These are phyloP conservation scores for Vitis riparia DNA, from an alignment of 164 flowering plant genomes.

Conservation along the genomic window DNA sequence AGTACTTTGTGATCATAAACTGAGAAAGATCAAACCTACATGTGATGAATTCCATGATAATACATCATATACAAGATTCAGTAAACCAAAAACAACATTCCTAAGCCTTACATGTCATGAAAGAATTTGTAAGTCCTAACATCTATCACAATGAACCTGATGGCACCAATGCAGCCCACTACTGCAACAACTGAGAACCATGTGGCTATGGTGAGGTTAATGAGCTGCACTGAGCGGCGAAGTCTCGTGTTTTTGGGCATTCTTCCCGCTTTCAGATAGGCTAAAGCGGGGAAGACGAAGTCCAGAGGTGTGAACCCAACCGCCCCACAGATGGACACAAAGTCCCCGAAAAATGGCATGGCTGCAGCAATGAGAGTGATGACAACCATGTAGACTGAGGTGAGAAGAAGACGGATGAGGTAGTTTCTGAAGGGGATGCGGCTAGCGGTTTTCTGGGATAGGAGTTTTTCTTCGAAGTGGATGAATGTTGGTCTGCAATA, in stretches of 20 bases:
- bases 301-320: constrained; percentile 71
- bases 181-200: constrained; percentile 60
- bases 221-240: constrained; percentile 20
- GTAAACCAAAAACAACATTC: too few relatives aligned
- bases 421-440: constrained; percentile 1
- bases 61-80: too few relatives aligned
- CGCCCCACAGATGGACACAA: constrained; percentile 68
- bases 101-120: constrained; percentile 34
- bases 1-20: too few relatives aligned
- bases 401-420: constrained; percentile 26
- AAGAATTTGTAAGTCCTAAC: constrained; percentile 48
- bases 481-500: constrained; percentile 68
- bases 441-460: constrained; percentile 1
- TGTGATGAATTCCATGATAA: too few relatives aligned
- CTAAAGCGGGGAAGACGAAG: constrained; percentile 58
- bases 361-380: constrained; percentile 54
- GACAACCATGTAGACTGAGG: constrained; percentile 38
- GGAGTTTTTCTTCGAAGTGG: constrained; percentile 39
- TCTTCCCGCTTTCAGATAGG: constrained; percentile 53
- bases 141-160: constrained; percentile 43
- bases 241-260: constrained; percentile 26
- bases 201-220: constrained; percentile 39
- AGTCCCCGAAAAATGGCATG: constrained; percentile 70
- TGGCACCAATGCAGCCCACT: constrained; percentile 58
- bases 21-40: too few relatives aligned